phyloP scores from a whole-genome alignment of 495 filamentous ascomycete genomes.

The Rhypophila decipiens region DNA sequence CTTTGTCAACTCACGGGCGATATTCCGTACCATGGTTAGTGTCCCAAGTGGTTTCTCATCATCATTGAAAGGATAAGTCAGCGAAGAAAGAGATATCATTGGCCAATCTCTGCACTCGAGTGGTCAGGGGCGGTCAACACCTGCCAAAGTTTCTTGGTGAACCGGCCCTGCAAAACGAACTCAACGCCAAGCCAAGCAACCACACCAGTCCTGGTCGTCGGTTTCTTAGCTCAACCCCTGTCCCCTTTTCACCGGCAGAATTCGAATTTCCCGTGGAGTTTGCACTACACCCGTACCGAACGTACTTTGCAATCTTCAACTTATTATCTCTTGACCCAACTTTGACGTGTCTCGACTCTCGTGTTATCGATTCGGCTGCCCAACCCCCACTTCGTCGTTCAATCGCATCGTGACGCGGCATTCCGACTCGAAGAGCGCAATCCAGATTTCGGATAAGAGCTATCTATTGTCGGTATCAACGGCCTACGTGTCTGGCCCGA shows the following conservation, averaged over 20 bases:
- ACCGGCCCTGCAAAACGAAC: not conserved
- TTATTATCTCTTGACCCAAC: too few species aligned
- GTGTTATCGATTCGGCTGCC: not conserved
- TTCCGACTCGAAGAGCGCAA: not conserved
- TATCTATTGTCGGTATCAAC: too few species aligned
- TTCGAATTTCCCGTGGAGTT: constrained; percentile 4
- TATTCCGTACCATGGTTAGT: not conserved
- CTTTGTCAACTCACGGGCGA: not conserved
- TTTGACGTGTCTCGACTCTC: not conserved
- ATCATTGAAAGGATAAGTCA: too few species aligned
- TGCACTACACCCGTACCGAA: too few species aligned
- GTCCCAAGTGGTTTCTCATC: not conserved
- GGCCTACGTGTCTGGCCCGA: too few species aligned
- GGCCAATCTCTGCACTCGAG: not conserved
- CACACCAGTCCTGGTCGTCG: not conserved
- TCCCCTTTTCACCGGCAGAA: constrained; percentile 3
- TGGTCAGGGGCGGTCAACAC: not conserved
- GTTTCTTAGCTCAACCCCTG: not conserved
- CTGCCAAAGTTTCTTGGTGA: not conserved
- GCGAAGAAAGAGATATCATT: not conserved
- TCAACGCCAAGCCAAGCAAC: not conserved
- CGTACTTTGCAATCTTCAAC: too few species aligned
- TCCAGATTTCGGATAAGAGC: too few species aligned
- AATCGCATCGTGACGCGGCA: not conserved
- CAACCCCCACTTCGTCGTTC: not conserved